Conservation (phyloP, 2,329 filamentous ascomycete genomes). For the Penicillium sp. region DNA sequence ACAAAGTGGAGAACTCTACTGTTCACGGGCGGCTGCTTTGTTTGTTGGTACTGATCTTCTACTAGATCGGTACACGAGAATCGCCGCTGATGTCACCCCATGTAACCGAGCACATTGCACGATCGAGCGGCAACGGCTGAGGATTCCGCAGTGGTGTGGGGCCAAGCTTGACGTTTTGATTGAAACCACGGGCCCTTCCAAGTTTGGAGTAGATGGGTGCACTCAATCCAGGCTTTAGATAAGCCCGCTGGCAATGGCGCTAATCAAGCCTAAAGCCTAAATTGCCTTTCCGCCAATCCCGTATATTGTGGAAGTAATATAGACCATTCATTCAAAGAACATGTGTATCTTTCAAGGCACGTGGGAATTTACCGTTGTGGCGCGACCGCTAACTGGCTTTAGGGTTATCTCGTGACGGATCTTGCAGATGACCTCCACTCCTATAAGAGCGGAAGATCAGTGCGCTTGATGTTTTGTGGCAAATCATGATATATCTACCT, state of each 20-base stretch:
- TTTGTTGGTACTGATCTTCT: too few species aligned
- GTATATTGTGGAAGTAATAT: neutral
- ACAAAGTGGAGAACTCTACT: neutral
- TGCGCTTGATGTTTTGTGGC: neutral
- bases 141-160: too few species aligned
- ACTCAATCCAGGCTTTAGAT: too few species aligned
- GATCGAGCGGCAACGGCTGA: too few species aligned
- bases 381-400: neutral
- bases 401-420: neutral
- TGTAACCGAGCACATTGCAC: too few species aligned
- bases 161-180: too few species aligned
- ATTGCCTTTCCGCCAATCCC: neutral
- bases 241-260: neutral
- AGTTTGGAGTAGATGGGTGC: too few species aligned
- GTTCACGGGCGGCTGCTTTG: too few species aligned
- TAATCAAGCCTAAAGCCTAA: neutral
- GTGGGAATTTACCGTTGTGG: neutral
- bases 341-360: neutral
- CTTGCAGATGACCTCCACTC: neutral
- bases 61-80: too few species aligned
- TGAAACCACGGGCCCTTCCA: too few species aligned
- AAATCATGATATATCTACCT: neutral
- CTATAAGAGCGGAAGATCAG: too few species aligned
- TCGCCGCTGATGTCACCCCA: too few species aligned
- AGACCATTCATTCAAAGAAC: neutral